phyloP scores from a whole-genome alignment of 306 rosid species.

The Leucaena leucocephala region DNA sequence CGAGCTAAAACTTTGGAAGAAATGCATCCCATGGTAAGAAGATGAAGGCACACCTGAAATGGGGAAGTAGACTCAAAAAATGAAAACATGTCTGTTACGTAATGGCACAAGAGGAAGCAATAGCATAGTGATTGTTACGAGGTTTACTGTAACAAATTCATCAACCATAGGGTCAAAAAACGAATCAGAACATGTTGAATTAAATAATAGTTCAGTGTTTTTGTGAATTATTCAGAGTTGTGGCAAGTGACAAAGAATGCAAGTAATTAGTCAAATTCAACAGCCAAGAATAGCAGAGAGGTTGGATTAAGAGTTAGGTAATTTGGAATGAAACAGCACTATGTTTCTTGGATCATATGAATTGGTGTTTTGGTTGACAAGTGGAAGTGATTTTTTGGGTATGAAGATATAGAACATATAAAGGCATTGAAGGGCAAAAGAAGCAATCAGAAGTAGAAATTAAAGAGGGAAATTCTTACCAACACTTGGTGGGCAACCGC shows the following conservation, averaged over 20 bases:
- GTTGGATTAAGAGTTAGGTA: not conserved
- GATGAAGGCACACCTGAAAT: conserved; percentile 35
- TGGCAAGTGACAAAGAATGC: too few species aligned
- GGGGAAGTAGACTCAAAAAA: not conserved
- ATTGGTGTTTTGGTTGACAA: not conserved
- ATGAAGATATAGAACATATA: not conserved
- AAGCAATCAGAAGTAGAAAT: conserved; percentile 19
- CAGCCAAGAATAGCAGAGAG: not conserved
- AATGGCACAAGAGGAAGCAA: not conserved
- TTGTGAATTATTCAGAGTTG: too few species aligned
- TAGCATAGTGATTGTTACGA: not conserved
- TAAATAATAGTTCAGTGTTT: not conserved
- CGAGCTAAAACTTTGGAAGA: conserved; percentile 53
- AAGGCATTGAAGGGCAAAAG: conserved; percentile 13
- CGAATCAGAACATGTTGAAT: not conserved
- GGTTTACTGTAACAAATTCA: not conserved
- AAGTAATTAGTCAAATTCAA: not conserved
- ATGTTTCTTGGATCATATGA: not conserved
- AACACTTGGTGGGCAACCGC: conserved; percentile 28
- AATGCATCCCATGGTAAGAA: conserved; percentile 53
- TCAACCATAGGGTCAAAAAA: not conserved
- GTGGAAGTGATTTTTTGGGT: not conserved
- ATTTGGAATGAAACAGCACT: not conserved
- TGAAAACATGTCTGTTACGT: not conserved
- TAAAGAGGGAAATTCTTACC: conserved; percentile 34